Base-by-base conservation (phyloP, 352 stramenopile genomes). In the Phytophthora cryptogea region DNA sequence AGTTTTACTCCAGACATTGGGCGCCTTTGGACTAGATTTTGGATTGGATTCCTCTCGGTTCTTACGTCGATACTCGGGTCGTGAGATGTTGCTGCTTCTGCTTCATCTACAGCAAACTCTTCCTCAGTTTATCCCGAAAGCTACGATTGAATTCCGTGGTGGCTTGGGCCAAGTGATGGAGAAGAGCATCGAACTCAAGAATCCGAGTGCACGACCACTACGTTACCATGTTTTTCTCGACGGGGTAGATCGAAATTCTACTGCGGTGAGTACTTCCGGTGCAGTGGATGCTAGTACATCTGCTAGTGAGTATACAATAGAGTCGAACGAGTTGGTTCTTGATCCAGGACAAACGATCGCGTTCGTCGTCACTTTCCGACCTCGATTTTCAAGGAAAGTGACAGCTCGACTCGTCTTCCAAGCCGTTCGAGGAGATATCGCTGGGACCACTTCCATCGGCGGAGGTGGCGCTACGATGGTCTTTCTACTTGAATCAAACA, bases 171-270 rank as follows among this genome's bases (percentile, higher is more conserved):
- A 89, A 36, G 61, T 78, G 16, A 94, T 97, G 27, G 81, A 88
- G 11, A 98, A 98, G 44, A 96, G 65, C 6, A 98, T 98, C 30
- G 95, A 98, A 58, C 73, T 98, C 2, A 91, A 88, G 56, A 98
- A 98, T 54, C 89, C 93, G 5, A 93, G 86, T 16, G 72, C 76
- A 3, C 84, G 80, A 5, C 65, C 78, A 4, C 80, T 98, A 32
- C 74, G 68, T 3, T 98, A 98, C 52, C 76, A 93, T 4, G 90
- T 98, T 3, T 93, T 90, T 37, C 56, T 98, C 2, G 88, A 97
- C 41, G 84, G 63, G 30, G 32, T 31, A 0, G 55, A 61, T 8
- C 37, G 50, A 4, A 62, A 54, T 36, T 31, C 41, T 5, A 9
- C 20, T 40, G 42, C 17, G 8, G 10, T 3, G 27, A 42, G 9